Conservation (phyloP, 306 rosid genomes). For the Fragaria nilgerrensis region DNA sequence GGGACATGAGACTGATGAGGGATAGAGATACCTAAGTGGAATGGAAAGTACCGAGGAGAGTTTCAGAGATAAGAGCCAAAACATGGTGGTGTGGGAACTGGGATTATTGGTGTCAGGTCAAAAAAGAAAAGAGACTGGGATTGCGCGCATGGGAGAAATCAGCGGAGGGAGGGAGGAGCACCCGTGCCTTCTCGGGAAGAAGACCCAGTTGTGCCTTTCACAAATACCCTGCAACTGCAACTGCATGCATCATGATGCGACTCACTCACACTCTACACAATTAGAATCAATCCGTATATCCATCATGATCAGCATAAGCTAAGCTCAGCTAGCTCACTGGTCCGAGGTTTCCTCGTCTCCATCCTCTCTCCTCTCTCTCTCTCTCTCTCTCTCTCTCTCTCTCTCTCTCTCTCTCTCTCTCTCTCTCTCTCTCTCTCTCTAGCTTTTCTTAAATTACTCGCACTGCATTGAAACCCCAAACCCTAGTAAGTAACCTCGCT, state of each 20-base stretch:
- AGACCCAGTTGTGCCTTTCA: slow-evolving; percentile 1
- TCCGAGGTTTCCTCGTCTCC: slow-evolving; percentile 65
- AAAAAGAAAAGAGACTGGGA: slow-evolving; percentile 40
- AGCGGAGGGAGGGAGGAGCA: slow-evolving; percentile 82
- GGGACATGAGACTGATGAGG: neutral
- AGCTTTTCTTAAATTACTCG: slow-evolving; percentile 27
- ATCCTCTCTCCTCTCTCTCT: slow-evolving; percentile 38
- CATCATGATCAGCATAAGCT: slow-evolving; percentile 18
- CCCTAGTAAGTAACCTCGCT: slow-evolving; percentile 34
- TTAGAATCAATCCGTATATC: slow-evolving; percentile 52
- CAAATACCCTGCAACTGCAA: neutral
- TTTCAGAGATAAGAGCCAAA: neutral
- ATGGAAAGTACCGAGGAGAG: slow-evolving; percentile 19
- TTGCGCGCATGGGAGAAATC: slow-evolving; percentile 72
- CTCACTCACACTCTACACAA: slow-evolving; percentile 8
- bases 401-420: slow-evolving; percentile 33
- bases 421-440: slow-evolving; percentile 39
- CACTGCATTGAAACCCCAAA: slow-evolving; percentile 33
- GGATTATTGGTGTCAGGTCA: slow-evolving; percentile 18
- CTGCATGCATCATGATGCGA: slow-evolving; percentile 9
- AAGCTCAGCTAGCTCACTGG: slow-evolving; percentile 37
- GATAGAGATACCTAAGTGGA: neutral
- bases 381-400: slow-evolving; percentile 38
- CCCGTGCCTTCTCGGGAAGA: slow-evolving; percentile 90
- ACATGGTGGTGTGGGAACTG: slow-evolving; percentile 1